Conservation (phyloP, 345 rosid species). For the Rhizophora mangle region DNA sequence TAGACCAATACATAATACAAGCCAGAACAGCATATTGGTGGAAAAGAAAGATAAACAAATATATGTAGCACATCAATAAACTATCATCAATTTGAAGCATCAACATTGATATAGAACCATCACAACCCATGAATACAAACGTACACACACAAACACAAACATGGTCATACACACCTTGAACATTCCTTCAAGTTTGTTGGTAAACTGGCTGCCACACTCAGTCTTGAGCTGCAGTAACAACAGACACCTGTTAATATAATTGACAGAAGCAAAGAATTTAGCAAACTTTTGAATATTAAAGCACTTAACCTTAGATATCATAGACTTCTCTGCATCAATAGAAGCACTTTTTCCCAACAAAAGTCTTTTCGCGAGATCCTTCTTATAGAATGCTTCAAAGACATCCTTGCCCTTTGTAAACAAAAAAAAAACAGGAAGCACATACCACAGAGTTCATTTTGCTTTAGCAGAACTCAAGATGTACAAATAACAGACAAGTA, state of each 20-base stretch:
- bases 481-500: not conserved
- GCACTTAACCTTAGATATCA: slow-evolving; percentile 83
- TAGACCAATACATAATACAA: too few relatives aligned
- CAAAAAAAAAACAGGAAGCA: slow-evolving; percentile 4
- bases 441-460: slow-evolving; percentile 18
- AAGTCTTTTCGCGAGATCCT: slow-evolving; percentile 96
- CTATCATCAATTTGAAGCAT: too few relatives aligned
- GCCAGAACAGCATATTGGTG: too few relatives aligned
- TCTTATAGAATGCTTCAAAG: slow-evolving; percentile 96
- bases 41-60: too few relatives aligned
- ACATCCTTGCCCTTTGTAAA: slow-evolving; percentile 85
- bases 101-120: too few relatives aligned
- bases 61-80: too few relatives aligned
- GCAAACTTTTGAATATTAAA: not conserved
- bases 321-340: slow-evolving; percentile 97
- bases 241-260: slow-evolving; percentile 26
- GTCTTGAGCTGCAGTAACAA: slow-evolving; percentile 77
- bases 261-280: not conserved
- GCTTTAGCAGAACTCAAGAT: slow-evolving; percentile 12
- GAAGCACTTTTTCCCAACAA: slow-evolving; percentile 97
- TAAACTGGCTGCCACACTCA: slow-evolving; percentile 97
- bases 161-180: slow-evolving; percentile 64
- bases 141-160: not conserved
- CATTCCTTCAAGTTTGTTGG: slow-evolving; percentile 99
- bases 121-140: not conserved